Evolutionary conservation across 75 land plant species (phyloP), one percentile per base, ranked within the genome.

Genomic region (Adiantum capillusveneris): DNA sequence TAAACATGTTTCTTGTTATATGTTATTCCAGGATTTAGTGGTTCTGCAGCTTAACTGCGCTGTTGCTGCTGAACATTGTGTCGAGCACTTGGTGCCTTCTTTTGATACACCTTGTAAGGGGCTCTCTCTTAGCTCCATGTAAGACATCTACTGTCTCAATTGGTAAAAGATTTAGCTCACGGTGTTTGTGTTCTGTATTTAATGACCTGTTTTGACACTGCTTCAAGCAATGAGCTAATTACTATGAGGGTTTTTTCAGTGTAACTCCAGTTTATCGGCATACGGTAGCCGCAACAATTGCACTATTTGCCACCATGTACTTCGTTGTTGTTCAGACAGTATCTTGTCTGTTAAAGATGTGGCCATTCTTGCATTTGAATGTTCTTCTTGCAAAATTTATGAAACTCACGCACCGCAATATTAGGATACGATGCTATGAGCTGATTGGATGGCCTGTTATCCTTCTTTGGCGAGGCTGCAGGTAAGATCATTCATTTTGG

Each of bases 391-490:
- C 58, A 22, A 75, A 67, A 43, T 49, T 66, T 22, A 76, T 83
- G 55, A 57, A 63, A 44, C 59, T 60, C 44, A 72, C 87, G 24
- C 66, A 71, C 63, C 70, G 66, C 39, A 81, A 77, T 67, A 51
- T 88, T 6, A 80, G 67, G 11, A 72, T 85, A 25, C 82, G 90
- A 12, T 76, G 86, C 58, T 73, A 66, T 64, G 90, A 92, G 55
- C 49, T 92, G 22, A 50, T 81, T 2, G 79, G 81, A 64, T 92
- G 97, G 96, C 96, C 93, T 53, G 57, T 81, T 34, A 34, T 83
- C 30, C 83, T 88, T 58, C 56, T 65, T 51, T 81, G 74, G 27
- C 44, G 64, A 63, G 71, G 73, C 64, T 19, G 58, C 43, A 73
- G 90, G 97, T 88, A 66, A 69, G 2, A 26, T 18, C 5, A 44